Percentiles rank a stretch among this genome's conserved stretches.
phyloP scores from a whole-genome alignment of 1,139 yeast genomes.

The Debaryomyces nepalensis region DNA sequence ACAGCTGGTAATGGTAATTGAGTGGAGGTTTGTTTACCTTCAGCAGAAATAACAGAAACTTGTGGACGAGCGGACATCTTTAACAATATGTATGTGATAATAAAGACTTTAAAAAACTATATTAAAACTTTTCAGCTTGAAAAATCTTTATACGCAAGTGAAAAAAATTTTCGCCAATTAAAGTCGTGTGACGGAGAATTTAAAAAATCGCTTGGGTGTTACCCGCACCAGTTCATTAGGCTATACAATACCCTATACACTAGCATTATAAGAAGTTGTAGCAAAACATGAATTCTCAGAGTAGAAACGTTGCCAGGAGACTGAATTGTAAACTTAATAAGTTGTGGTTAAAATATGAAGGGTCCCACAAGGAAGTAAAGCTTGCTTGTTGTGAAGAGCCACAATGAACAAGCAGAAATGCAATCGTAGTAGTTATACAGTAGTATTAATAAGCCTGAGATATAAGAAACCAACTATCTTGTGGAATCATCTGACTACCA shows the following conservation, averaged over 20 bases:
- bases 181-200: slow-evolving; percentile 7
- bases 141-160: slow-evolving; percentile 8
- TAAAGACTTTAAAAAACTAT: slow-evolving; percentile 23
- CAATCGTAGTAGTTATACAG: too few relatives aligned
- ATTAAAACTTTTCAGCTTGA: slow-evolving; percentile 1
- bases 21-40: slow-evolving; percentile 85
- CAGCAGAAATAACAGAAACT: slow-evolving; percentile 90
- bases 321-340: too few relatives aligned
- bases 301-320: not conserved
- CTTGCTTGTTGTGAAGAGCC: too few relatives aligned
- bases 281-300: not conserved
- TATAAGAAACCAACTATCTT: too few relatives aligned
- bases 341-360: too few relatives aligned
- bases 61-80: slow-evolving; percentile 88
- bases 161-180: slow-evolving; percentile 11
- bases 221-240: slow-evolving; percentile 9
- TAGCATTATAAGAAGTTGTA: not conserved
- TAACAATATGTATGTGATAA: slow-evolving; percentile 31
- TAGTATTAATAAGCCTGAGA: too few relatives aligned
- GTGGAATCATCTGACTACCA: too few relatives aligned
- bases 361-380: too few relatives aligned
- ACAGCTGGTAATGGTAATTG: slow-evolving; percentile 97
- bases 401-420: too few relatives aligned
- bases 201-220: not conserved
- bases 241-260: not conserved